A percentile compares a stretch with the other conserved stretches of the same genome.
Evolutionary conservation across 2,329 filamentous ascomycete species (phyloP).

Genomic region (Microcyclospora tardicrescens): DNA sequence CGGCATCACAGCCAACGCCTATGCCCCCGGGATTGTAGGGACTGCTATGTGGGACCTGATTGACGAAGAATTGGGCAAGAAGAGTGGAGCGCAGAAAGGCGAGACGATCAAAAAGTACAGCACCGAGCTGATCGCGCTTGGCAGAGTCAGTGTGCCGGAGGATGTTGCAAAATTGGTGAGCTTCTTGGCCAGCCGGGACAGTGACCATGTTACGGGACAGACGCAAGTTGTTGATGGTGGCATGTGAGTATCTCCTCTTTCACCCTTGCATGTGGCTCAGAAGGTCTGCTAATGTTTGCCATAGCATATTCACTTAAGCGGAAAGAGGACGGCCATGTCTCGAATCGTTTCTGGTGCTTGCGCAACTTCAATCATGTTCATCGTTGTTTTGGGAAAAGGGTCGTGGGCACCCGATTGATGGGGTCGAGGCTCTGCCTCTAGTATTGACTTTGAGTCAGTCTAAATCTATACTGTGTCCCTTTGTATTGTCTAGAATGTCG

Average conservation of each 20-base stretch:
- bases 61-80: conserved; percentile 45
- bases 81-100: conserved; percentile 34
- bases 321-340: too few relatives aligned
- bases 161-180: conserved; percentile 52
- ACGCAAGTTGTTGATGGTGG: conserved; percentile 41
- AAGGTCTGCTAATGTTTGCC: too few relatives aligned
- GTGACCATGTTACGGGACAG: conserved; percentile 54
- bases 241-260: conserved; percentile 5
- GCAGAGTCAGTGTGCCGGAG: conserved; percentile 45
- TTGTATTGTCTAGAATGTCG: too few relatives aligned
- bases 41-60: conserved; percentile 59
- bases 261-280: too few relatives aligned
- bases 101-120: conserved; percentile 41
- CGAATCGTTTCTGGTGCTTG: too few relatives aligned
- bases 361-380: too few relatives aligned
- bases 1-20: conserved; percentile 54
- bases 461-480: too few relatives aligned
- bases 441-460: too few relatives aligned
- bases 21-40: conserved; percentile 54
- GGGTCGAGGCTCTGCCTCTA: too few relatives aligned
- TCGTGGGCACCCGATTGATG: too few relatives aligned
- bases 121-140: conserved; percentile 42
- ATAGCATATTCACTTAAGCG: too few relatives aligned
- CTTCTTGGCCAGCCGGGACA: conserved; percentile 46
- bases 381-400: too few relatives aligned